Evolutionary conservation across 148 eudicot genomes (phyloP), one percentile per base, ranked within the genome.

Genomic region (Camellia granthamiana): DNA sequence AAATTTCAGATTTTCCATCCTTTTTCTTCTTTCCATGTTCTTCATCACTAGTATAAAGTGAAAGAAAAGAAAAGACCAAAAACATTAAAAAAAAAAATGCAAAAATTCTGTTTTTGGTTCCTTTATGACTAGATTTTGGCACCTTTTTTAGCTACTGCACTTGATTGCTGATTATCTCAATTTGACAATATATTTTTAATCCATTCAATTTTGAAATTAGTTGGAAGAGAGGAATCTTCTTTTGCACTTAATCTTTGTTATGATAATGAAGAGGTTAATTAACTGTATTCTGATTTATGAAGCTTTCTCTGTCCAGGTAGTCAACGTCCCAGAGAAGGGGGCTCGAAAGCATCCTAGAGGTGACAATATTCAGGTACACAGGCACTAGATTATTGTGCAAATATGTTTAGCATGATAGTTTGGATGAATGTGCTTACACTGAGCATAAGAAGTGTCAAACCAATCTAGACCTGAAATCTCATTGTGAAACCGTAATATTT

Each of bases 271-370:
- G 61, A 10, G 3, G 80, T 54, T 54, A 6, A 38, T 55, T 78
- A 21, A 56, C 68, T 55, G 2, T 60, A 42, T 80, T 63, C 43
- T 84, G 77, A 83, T 74, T 16, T 75, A 65, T 81, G 80, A 30
- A 61, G 23, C 67, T 43, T 52, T 82, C 51, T 72, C 46, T 79
- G 42, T 79, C 67, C 89, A 97, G 99, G 82, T 94, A 83, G 99
- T 97, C 61, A 97, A 94, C 84, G 99, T 97, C 52, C 99, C 99
- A 16, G 99, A 97, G 89, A 97, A 97, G 82, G 99, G 99, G 76
- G 99, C 99, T 81, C 86, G 98, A 63, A 94, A 97, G 91, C 98
- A 94, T 87, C 99, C 99, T 52, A 91, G 99, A 87, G 99, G 98
- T 80, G 99, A 97, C 84, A 97, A 97, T 85, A 94, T 97, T 78